Conservation (phyloP, 768 basidiomycete species). For the Podaxis sp. region DNA sequence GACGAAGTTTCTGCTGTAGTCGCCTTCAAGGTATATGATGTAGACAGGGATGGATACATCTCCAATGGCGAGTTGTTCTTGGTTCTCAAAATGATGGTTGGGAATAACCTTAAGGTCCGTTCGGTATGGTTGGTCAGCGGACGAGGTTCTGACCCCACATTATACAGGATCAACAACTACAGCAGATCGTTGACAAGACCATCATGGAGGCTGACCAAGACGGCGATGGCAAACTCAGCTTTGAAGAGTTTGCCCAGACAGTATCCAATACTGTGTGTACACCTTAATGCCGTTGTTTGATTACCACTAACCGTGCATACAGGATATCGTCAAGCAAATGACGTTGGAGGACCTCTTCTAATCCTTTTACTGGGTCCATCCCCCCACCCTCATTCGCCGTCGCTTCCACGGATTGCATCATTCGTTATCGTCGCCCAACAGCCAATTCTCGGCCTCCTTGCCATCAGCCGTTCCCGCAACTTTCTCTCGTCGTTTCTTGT, state of each 20-base stretch:
- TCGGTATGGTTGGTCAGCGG: slow-evolving; percentile 2
- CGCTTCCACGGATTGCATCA: not conserved
- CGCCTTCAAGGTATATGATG: slow-evolving; percentile 99
- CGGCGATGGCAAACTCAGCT: slow-evolving; percentile 95
- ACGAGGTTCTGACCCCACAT: slow-evolving; percentile 8
- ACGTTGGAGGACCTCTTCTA: slow-evolving; percentile 92
- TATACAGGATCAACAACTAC: slow-evolving; percentile 89
- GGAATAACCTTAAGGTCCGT: slow-evolving; percentile 92
- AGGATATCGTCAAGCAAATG: slow-evolving; percentile 99
- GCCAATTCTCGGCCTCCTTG: not conserved
- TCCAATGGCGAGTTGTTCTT: slow-evolving; percentile 98
- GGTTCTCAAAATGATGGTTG: slow-evolving; percentile 99
- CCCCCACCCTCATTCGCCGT: not conserved
- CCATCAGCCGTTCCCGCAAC: not conserved
- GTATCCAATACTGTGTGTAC: slow-evolving; percentile 88
- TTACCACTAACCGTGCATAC: slow-evolving; percentile 5
- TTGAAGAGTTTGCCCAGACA: slow-evolving; percentile 96
- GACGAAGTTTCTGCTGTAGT: slow-evolving; percentile 48
- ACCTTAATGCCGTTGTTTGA: not conserved
- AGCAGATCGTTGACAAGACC: slow-evolving; percentile 99
- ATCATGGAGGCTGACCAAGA: slow-evolving; percentile 99
- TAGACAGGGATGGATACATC: slow-evolving; percentile 96
- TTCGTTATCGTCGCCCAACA: not conserved
- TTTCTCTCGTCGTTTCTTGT: not conserved
- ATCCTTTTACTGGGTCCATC: slow-evolving; percentile 7